Conservation (phyloP, 192 early-diverging fungal genomes). For the Entrophospora sp. region DNA sequence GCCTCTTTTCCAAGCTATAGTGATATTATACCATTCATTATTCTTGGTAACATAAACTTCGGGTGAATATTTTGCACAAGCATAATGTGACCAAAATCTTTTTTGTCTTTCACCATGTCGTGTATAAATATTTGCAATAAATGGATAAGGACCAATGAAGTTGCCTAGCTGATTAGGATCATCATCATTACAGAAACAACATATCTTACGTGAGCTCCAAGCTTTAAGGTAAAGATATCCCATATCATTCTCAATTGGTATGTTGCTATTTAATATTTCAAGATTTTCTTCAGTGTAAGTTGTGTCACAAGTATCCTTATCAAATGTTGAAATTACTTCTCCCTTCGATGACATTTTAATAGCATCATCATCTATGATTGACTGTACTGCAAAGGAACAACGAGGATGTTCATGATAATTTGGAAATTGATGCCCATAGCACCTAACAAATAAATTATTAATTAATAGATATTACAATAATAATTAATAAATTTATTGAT, state of each 20-base stretch:
- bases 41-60: constrained; percentile 65
- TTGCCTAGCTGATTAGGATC: constrained; percentile 35
- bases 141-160: constrained; percentile 57
- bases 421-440: constrained; percentile 63
- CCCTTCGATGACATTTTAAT: constrained; percentile 44
- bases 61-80: constrained; percentile 76
- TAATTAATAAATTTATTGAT: constrained; percentile 3
- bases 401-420: constrained; percentile 67
- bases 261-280: constrained; percentile 23
- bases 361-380: constrained; percentile 54
- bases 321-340: constrained; percentile 49
- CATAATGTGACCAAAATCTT: constrained; percentile 78
- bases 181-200: constrained; percentile 63
- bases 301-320: constrained; percentile 46
- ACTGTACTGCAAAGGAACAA: constrained; percentile 67
- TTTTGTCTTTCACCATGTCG: constrained; percentile 45
- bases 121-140: constrained; percentile 42
- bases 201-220: constrained; percentile 47
- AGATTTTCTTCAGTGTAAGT: constrained; percentile 23
- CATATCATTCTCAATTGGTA: constrained; percentile 37
- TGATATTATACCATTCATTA: constrained; percentile 81
- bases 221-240: constrained; percentile 37
- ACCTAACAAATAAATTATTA: constrained; percentile 31
- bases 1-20: constrained; percentile 60
- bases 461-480: not conserved